These are phyloP conservation scores for Plasmodium gallinaceum DNA, from an alignment of 169 alveolate species.

Conservation along the genomic window DNA sequence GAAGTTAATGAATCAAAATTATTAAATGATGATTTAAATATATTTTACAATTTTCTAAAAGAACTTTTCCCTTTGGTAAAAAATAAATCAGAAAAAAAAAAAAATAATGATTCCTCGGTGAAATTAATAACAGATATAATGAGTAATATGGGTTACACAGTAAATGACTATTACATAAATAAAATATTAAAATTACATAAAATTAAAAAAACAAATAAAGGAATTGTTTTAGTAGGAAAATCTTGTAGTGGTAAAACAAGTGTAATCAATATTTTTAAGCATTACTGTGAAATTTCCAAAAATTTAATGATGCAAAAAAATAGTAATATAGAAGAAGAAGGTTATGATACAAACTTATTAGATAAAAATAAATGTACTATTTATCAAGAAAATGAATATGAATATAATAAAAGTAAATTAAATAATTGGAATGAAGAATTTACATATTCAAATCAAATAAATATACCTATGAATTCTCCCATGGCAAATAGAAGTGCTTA, in stretches of 20 bases:
- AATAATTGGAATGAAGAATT: conserved; percentile 12
- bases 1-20: conserved; percentile 70
- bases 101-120: conserved; percentile 37
- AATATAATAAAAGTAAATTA: conserved; percentile 14
- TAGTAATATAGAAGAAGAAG: conserved; percentile 1
- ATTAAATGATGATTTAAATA: conserved; percentile 64
- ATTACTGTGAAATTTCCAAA: conserved; percentile 50
- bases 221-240: conserved; percentile 70
- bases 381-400: conserved; percentile 14
- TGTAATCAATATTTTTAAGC: conserved; percentile 58
- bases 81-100: conserved; percentile 45
- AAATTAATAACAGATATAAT: conserved; percentile 62
- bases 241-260: conserved; percentile 77
- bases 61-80: conserved; percentile 59
- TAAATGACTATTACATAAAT: conserved; percentile 71
- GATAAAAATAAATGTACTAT: background rate
- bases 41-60: conserved; percentile 64
- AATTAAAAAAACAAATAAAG: conserved; percentile 75
- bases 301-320: conserved; percentile 1
- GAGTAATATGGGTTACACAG: conserved; percentile 73
- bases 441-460: conserved; percentile 16
- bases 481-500: conserved; percentile 18
- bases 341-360: conserved; percentile 14
- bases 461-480: background rate
- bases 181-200: conserved; percentile 61